Conservation (phyloP, 305 asterid genomes). For the Solanum aculeatissimum region DNA sequence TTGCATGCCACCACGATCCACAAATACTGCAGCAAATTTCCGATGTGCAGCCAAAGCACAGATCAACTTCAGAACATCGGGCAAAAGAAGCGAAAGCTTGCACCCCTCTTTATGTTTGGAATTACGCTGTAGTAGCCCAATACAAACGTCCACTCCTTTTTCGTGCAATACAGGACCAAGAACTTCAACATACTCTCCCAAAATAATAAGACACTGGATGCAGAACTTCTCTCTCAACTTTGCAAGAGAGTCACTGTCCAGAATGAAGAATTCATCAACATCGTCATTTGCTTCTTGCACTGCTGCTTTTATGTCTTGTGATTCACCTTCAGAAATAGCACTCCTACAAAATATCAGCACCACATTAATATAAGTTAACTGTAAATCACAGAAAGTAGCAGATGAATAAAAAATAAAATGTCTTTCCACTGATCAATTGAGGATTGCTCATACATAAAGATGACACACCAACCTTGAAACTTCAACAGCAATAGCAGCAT, state of each 20-base stretch:
- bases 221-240: slow-evolving; percentile 86
- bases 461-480: slow-evolving; percentile 47
- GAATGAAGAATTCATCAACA: slow-evolving; percentile 42
- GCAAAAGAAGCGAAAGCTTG: slow-evolving; percentile 33
- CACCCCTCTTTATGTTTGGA: slow-evolving; percentile 60
- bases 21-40: slow-evolving; percentile 87
- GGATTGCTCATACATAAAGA: slow-evolving; percentile 3
- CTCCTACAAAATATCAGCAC: slow-evolving; percentile 30
- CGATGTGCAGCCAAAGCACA: slow-evolving; percentile 96
- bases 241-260: slow-evolving; percentile 59
- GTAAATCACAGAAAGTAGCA: neutral
- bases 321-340: slow-evolving; percentile 39
- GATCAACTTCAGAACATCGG: slow-evolving; percentile 88
- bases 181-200: slow-evolving; percentile 99
- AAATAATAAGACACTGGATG: slow-evolving; percentile 78
- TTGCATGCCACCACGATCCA: slow-evolving; percentile 96
- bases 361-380: neutral
- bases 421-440: neutral
- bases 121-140: slow-evolving; percentile 68
- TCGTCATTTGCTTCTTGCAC: slow-evolving; percentile 57
- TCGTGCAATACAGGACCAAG: slow-evolving; percentile 98
- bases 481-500: slow-evolving; percentile 77
- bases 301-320: slow-evolving; percentile 34
- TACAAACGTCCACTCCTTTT: slow-evolving; percentile 96
- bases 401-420: neutral